A percentile compares a stretch with the other conserved stretches of the same genome.
These are phyloP conservation scores for Schizosaccharomyces cryophilus DNA, from an alignment of 805 yeast species.

Conservation along the genomic window DNA sequence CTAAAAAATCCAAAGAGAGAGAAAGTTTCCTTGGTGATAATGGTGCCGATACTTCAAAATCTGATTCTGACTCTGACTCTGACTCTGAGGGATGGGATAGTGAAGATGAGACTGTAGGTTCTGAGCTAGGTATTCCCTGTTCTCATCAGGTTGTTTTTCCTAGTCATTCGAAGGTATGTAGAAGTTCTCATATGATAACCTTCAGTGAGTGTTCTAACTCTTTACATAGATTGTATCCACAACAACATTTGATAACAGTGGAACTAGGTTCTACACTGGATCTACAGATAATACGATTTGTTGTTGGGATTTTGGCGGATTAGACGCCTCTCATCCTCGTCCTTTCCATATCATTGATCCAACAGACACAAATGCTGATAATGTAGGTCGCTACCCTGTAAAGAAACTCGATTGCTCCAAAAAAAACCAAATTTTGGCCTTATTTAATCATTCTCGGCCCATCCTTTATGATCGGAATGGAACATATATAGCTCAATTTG, in stretches of 20 bases:
- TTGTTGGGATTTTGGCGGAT: slow-evolving; percentile 15
- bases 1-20: too few relatives aligned
- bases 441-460: not conserved
- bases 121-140: slow-evolving; percentile 15
- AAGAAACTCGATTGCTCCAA: slow-evolving; percentile 8
- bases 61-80: not conserved
- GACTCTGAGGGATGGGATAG: slow-evolving; percentile 7
- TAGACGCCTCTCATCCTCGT: slow-evolving; percentile 11
- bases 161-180: slow-evolving; percentile 10
- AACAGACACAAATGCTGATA: slow-evolving; percentile 7
- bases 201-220: not conserved
- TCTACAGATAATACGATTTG: slow-evolving; percentile 13
- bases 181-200: slow-evolving; percentile 2
- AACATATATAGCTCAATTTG: slow-evolving; percentile 8
- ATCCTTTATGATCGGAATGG: slow-evolving; percentile 1
- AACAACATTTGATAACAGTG: slow-evolving; percentile 11
- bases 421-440: slow-evolving; percentile 10
- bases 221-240: slow-evolving; percentile 6
- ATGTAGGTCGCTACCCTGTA: slow-evolving; percentile 5
- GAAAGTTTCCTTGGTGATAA: too few relatives aligned
- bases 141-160: slow-evolving; percentile 14
- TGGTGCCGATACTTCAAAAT: too few relatives aligned
- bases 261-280: slow-evolving; percentile 12
- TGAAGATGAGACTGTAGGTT: slow-evolving; percentile 12
- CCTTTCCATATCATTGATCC: slow-evolving; percentile 13